Base-by-base conservation (phyloP, 805 yeast genomes). In the Candida taoyuanica region DNA sequence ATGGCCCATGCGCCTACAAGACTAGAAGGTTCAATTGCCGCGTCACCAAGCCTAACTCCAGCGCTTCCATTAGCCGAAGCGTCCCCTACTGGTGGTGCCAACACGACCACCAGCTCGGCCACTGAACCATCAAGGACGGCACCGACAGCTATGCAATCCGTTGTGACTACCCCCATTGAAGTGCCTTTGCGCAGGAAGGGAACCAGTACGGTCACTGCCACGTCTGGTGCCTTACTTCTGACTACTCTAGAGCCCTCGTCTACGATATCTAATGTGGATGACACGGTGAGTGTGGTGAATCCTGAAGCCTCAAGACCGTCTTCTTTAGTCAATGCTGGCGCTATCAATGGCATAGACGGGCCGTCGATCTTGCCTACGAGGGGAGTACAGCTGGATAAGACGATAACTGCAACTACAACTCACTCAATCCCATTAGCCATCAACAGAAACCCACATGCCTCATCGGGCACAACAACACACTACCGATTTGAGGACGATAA, bases 401-500 rank as follows among this genome's bases (percentile, higher is more conserved):
- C 24, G 11, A 11, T 21, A 11, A 21, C 24, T 21, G 11, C 24
- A 21, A 21, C 24, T 8, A 21, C 24, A 21, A 21, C 32, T 14
- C 46, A 26, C 13, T 14, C 41, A 2, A 41, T 41, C 5, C 52
- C 56, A 4, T 44, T 52, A 13, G 43, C 53, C 5, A 49, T 46
- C 17, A 48, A 44, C 29, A 26, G 50, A 2, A 37, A 37, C 14
- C 43, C 43, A 5, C 40, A 33, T 21, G 24, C 24, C 11, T 7
- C 11, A 8, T 8, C 7, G 7, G 24, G 9, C n/a, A 36, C 40
- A 14, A 21, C 38, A 4, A 39, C 48, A 17, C 45, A 50, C 13
- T 41, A 49, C 33, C 45, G 60, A 17, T 48, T 53, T 31, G 67
- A 64, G 13, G 57, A 55, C 29, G 68, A 67, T 38, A 57, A 52